These are phyloP conservation scores for Xylariaceae sp. DNA, from an alignment of 2,329 filamentous ascomycete genomes.

Conservation along the genomic window DNA sequence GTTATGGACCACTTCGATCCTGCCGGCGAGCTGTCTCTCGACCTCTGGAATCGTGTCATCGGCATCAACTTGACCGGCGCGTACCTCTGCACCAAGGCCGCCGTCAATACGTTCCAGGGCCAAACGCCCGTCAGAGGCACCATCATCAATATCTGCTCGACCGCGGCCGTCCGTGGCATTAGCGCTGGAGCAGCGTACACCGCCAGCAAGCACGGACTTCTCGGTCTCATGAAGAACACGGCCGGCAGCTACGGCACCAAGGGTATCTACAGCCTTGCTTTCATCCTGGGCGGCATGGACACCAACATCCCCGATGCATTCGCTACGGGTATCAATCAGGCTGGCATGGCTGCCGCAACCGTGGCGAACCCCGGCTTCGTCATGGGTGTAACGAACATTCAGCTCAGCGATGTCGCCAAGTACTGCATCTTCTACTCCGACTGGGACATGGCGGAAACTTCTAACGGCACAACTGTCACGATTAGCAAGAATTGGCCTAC, in stretches of 20 bases:
- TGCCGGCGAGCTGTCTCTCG: slow-evolving; percentile 43
- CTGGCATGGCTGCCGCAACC: slow-evolving; percentile 27
- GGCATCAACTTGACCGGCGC: slow-evolving; percentile 54
- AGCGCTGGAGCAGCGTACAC: slow-evolving; percentile 47
- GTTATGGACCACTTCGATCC: slow-evolving; percentile 55
- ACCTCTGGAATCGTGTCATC: slow-evolving; percentile 51
- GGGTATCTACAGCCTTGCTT: slow-evolving; percentile 49
- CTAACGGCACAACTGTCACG: slow-evolving; percentile 23
- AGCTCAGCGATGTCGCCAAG: slow-evolving; percentile 37
- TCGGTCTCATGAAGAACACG: slow-evolving; percentile 55
- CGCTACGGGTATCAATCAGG: slow-evolving; percentile 33
- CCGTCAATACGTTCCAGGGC: slow-evolving; percentile 45
- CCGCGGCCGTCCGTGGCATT: slow-evolving; percentile 18
- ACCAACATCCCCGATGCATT: slow-evolving; percentile 52
- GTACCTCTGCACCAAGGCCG: slow-evolving; percentile 48
- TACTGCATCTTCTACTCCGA: slow-evolving; percentile 30
- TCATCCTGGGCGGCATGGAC: slow-evolving; percentile 51
- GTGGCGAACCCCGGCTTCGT: slow-evolving; percentile 31
- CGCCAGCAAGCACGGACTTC: slow-evolving; percentile 49
- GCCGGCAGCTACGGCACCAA: slow-evolving; percentile 51
- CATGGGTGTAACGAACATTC: slow-evolving; percentile 29
- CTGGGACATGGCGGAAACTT: slow-evolving; percentile 18
- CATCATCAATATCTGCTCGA: slow-evolving; percentile 28
- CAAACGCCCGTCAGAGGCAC: slow-evolving; percentile 31
- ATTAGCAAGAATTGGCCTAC: slow-evolving; percentile 29